Conservation (phyloP, 78 protist species). For the Pigoraptor vietnamica region DNA sequence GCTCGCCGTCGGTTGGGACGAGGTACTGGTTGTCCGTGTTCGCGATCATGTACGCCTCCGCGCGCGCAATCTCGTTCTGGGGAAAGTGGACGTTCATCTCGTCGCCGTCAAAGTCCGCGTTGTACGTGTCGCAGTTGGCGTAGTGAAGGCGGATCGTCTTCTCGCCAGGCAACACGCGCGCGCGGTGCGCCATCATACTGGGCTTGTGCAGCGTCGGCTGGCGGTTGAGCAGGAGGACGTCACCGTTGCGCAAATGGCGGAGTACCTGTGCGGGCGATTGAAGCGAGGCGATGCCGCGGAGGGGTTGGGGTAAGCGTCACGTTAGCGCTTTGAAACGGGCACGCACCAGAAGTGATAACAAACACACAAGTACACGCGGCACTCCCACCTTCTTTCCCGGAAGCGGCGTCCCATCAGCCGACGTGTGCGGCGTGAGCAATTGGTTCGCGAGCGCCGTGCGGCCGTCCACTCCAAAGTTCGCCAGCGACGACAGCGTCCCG, state of each 20-base stretch:
- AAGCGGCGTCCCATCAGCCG: constrained; percentile 4
- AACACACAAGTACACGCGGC: neutral
- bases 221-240: constrained; percentile 91
- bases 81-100: constrained; percentile 98
- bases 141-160: constrained; percentile 96
- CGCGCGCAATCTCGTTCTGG: constrained; percentile 52
- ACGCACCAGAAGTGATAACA: too few relatives aligned
- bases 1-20: constrained; percentile 83
- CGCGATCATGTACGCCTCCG: constrained; percentile 82
- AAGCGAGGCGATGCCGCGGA: too few relatives aligned
- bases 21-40: constrained; percentile 75
- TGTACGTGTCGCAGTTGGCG: constrained; percentile 96
- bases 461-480: constrained; percentile 21
- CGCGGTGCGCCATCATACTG: constrained; percentile 91
- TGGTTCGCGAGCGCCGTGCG: constrained; percentile 63
- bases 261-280: too few relatives aligned
- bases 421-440: constrained; percentile 37
- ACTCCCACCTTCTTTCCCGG: neutral
- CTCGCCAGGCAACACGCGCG: constrained; percentile 44
- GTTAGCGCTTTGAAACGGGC: too few relatives aligned
- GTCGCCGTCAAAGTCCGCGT: constrained; percentile 99
- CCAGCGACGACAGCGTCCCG: constrained; percentile 53
- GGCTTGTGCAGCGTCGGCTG: constrained; percentile 99
- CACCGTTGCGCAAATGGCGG: constrained; percentile 92
- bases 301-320: too few relatives aligned